Evolutionary conservation across 176 grass and related monocot species (phyloP), one percentile per base, ranked within the genome.

Genomic region (Hyparrhenia diplandra): DNA sequence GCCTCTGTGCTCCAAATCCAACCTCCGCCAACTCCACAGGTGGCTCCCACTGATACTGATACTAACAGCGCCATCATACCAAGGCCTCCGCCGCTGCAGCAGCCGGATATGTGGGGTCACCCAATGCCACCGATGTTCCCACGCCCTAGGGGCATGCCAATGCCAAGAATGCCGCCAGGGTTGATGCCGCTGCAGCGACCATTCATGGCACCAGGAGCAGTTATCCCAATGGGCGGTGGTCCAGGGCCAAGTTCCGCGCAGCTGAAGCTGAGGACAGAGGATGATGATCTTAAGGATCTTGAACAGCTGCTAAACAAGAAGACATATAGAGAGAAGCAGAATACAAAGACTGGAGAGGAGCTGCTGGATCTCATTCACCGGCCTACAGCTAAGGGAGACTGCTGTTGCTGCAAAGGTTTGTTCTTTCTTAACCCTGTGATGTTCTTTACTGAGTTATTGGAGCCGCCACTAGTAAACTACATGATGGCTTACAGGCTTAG

Each of bases 301-400:
- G 96, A 95, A 68, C 61, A 80, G 73, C 80, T 98, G 72, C 81
- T 98, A 34, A 98, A 89, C 72, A 95, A 91, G 79, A 98, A 95
- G 76, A 88, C 92, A 25, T 98, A 94, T 62, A 98, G 46, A 81
- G 96, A 98, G 86, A 91, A 89, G 82, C 92, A 95, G 84, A 90
- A 95, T 74, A 89, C 86, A 1, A 98, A 95, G 88, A 98, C 96
- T 16, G 96, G 96, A 66, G 96, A 98, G 87, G 96, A 98, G 77
- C 90, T 98, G 82, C 85, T 98, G 80, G 96, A 98, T 90, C 92
- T 98, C 42, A 98, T 98, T 82, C 96, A 98, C 85, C 74, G 96
- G 11, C 96, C 96, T 40, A 98, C 96, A 0, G 96, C 96, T 34
- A 98, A 67, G 82, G n/a, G 96, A 98, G 79, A 98, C 92, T 1